Evolutionary conservation across 345 rosid species (phyloP).

Genomic region (Lumnitzera racemosa): DNA sequence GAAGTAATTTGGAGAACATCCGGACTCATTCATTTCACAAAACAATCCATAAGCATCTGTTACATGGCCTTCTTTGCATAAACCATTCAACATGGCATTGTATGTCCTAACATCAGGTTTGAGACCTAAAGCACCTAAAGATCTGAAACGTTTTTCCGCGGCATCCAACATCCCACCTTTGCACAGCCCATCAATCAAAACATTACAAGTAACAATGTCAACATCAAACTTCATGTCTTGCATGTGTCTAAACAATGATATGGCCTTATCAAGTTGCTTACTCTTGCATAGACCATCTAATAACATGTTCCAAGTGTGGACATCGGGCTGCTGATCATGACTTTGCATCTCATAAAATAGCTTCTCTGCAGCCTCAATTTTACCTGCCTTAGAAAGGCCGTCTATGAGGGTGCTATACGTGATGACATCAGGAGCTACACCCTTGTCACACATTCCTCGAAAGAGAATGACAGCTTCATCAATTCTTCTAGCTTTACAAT

Average conservation of each 20-base stretch:
- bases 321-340: neutral
- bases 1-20: constrained; percentile 8
- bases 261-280: constrained; percentile 10
- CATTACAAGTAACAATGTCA: constrained; percentile 12
- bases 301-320: constrained; percentile 4
- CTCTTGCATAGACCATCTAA: constrained; percentile 23
- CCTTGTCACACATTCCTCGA: too few relatives aligned
- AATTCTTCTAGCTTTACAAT: too few relatives aligned
- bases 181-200: too few relatives aligned
- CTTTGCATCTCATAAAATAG: constrained; percentile 16
- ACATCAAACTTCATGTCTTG: constrained; percentile 10
- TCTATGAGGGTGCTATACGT: too few relatives aligned
- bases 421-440: too few relatives aligned
- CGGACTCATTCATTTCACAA: constrained; percentile 14
- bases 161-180: constrained; percentile 14
- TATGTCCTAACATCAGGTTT: constrained; percentile 11
- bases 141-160: neutral
- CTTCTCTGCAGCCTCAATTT: constrained; percentile 15
- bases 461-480: too few relatives aligned
- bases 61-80: constrained; percentile 6
- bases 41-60: constrained; percentile 12
- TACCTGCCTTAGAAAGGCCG: too few relatives aligned
- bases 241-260: constrained; percentile 9
- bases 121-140: neutral
- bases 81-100: constrained; percentile 9